Evolutionary conservation across 2,329 filamentous ascomycete species (phyloP).

Genomic region (Chaetomiaceae sp.): DNA sequence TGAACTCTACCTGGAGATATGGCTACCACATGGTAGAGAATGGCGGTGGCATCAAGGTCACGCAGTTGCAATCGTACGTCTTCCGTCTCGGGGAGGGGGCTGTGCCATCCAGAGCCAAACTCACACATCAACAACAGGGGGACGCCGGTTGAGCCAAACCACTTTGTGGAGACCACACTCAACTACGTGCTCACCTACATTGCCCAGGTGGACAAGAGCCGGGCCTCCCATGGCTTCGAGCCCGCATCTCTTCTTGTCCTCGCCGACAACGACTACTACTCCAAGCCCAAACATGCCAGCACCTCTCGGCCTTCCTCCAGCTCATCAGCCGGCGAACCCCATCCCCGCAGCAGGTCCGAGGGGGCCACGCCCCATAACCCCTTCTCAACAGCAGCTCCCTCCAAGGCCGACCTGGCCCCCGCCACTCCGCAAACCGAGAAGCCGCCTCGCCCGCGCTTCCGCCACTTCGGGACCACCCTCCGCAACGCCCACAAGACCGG

Average conservation of each 20-base stretch:
- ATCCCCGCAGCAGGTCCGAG: neutral
- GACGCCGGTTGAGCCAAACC: conserved; percentile 53
- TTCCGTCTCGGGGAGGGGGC: neutral
- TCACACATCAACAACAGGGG: conserved; percentile 36
- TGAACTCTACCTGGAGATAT: conserved; percentile 83
- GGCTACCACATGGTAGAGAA: conserved; percentile 65
- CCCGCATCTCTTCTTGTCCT: conserved; percentile 78
- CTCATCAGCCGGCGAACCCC: neutral
- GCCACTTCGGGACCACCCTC: conserved; percentile 62
- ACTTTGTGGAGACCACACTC: conserved; percentile 89
- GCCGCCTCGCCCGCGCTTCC: conserved; percentile 27
- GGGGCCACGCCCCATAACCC: no score
- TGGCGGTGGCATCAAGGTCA: conserved; percentile 74
- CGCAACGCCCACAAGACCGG: conserved; percentile 88
- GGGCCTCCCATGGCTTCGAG: conserved; percentile 48
- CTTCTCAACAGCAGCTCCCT: neutral
- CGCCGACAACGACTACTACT: conserved; percentile 97
- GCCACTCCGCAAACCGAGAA: neutral
- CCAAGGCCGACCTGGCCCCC: neutral
- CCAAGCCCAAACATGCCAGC: conserved; percentile 48
- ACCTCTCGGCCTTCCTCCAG: conserved; percentile 4
- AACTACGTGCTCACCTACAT: conserved; percentile 84
- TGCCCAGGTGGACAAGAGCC: conserved; percentile 38
- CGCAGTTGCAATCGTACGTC: conserved; percentile 72
- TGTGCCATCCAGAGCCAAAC: neutral